These are phyloP conservation scores for Populus deltoides DNA, from an alignment of 345 rosid genomes.

Conservation along the genomic window DNA sequence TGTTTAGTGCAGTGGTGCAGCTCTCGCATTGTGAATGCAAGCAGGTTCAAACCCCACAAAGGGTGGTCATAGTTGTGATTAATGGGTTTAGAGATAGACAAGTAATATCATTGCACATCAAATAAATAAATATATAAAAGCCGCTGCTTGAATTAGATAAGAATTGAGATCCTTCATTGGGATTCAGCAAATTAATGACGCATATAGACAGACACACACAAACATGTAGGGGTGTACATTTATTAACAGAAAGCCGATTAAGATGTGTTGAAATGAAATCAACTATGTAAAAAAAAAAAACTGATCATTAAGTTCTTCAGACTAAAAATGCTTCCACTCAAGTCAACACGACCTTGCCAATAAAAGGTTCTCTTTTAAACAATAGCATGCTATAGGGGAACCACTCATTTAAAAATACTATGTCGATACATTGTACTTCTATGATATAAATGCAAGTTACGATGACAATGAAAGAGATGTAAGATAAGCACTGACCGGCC, in stretches of 20 bases:
- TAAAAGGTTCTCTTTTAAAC: neutral
- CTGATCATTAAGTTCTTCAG: neutral
- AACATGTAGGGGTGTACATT: neutral
- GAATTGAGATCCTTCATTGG: neutral
- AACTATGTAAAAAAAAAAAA: neutral
- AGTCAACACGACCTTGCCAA: too few species aligned
- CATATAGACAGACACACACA: neutral
- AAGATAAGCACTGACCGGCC: conserved; percentile 54
- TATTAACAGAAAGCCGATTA: neutral
- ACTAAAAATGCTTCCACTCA: neutral
- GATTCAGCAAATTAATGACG: neutral
- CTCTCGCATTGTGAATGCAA: too few species aligned
- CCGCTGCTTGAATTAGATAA: neutral
- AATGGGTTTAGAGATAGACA: neutral
- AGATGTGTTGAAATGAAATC: neutral
- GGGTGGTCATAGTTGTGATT: too few species aligned
- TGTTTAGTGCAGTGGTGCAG: too few species aligned
- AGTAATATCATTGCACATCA: neutral
- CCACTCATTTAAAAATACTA: neutral
- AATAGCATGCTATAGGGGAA: neutral
- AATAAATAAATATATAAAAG: neutral
- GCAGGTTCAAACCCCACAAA: too few species aligned
- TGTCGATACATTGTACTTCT: neutral
- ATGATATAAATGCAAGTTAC: neutral
- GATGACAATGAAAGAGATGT: conserved; percentile 6